phyloP scores from a whole-genome alignment of 2,329 filamentous ascomycete genomes.

The Cladosporium oxysporum region DNA sequence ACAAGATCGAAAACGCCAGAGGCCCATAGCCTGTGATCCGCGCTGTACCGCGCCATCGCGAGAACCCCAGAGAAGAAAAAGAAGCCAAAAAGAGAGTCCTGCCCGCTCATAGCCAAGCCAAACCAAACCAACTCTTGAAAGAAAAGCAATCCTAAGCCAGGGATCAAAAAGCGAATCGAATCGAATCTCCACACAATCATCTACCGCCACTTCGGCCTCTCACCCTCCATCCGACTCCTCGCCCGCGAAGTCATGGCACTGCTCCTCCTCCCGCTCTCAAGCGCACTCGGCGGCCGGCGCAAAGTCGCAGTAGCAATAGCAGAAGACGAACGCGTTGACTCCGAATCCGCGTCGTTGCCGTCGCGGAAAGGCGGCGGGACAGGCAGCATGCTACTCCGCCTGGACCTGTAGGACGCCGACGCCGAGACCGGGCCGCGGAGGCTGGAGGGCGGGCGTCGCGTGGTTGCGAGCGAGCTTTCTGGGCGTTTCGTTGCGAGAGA shows the following conservation, averaged over 20 bases:
- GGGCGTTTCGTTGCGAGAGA: slow-evolving; percentile 23
- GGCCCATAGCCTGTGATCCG: no score
- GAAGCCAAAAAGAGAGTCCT: not conserved
- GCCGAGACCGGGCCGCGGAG: slow-evolving; percentile 21
- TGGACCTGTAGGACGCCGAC: slow-evolving; percentile 17
- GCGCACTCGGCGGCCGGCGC: slow-evolving; percentile 25
- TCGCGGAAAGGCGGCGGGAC: slow-evolving; percentile 22
- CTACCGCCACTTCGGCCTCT: slow-evolving; percentile 29
- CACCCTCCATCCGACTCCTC: slow-evolving; percentile 24
- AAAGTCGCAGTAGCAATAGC: slow-evolving; percentile 22
- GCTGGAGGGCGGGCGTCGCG: slow-evolving; percentile 25
- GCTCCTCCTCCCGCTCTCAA: slow-evolving; percentile 26
- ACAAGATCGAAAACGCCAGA: not conserved
- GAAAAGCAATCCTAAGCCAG: not conserved
- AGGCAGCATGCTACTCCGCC: slow-evolving; percentile 29
- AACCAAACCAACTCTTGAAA: not conserved
- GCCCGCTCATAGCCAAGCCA: not conserved
- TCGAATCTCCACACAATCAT: not conserved
- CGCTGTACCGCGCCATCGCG: no score
- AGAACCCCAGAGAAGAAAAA: not conserved
- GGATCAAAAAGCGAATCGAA: not conserved
- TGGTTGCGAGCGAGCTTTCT: not conserved
- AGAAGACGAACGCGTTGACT: slow-evolving; percentile 20
- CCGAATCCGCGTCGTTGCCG: slow-evolving; percentile 35
- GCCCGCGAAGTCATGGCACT: slow-evolving; percentile 23